Conservation (phyloP, 106 monocot genomes). For the Vanilla planifolia region DNA sequence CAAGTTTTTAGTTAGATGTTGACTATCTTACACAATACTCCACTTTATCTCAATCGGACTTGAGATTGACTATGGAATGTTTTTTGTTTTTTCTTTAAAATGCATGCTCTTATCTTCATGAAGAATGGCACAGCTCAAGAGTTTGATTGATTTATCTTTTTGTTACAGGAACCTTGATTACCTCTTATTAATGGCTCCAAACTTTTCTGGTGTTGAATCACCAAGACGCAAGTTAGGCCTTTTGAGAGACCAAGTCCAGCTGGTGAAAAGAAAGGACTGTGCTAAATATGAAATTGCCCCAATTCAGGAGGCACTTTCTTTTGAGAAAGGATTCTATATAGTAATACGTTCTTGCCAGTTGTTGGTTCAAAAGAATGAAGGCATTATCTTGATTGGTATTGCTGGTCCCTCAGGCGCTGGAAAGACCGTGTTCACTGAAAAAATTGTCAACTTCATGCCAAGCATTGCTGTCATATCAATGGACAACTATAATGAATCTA, state of each 20-base stretch:
- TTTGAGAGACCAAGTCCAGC: constrained; percentile 81
- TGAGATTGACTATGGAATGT: no score
- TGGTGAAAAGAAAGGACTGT: constrained; percentile 60
- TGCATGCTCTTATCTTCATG: no score
- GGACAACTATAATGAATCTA: constrained; percentile 91
- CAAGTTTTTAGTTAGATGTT: no score
- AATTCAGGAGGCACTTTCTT: constrained; percentile 62
- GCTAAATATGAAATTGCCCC: constrained; percentile 64
- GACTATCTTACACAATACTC: no score
- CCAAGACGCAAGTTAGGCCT: constrained; percentile 57
- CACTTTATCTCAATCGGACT: no score
- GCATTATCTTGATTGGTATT: constrained; percentile 72
- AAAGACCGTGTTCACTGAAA: constrained; percentile 87
- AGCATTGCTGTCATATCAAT: constrained; percentile 77
- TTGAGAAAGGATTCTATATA: constrained; percentile 85
- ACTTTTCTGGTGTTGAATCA: constrained; percentile 42
- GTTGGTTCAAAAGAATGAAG: constrained; percentile 72
- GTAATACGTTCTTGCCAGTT: constrained; percentile 86
- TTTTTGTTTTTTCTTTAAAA: no score
- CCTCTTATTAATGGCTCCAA: constrained; percentile 43
- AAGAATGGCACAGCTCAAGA: no score
- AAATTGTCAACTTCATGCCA: constrained; percentile 82
- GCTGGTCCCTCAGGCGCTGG: constrained; percentile 95
- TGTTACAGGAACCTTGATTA: not conserved
- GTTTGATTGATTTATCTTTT: no score